Evolutionary conservation across 2,329 filamentous ascomycete species (phyloP), one percentile per base, ranked within the genome.

Genomic region (Chaetomium strumarium): DNA sequence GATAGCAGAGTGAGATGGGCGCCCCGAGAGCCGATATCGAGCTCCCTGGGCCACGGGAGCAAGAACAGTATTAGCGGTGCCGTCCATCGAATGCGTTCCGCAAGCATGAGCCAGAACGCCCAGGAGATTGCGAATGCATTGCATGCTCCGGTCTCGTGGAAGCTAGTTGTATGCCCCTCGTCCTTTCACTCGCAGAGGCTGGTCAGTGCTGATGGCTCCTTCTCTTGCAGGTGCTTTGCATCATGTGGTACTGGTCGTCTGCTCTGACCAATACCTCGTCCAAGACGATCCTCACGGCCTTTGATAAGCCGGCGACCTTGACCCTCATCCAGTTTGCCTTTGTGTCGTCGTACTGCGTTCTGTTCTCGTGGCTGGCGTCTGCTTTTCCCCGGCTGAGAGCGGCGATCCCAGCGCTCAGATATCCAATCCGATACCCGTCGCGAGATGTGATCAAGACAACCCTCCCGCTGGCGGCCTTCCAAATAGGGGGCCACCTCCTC

Each of bases 221-320:
- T 31, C 49, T 50, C 36, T 55, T 62, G 61, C 70, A 96, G 92
- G 71, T 80, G 46, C 83, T 96, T 45, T 97, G 92, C 71, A 73
- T 91, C 53, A 72, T 92, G 65, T 97, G 93, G 93, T 99, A 97
- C 75, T 80, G 88, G 68, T 95, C 91, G 20, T 97, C 92, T 40
- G 93, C 95, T 57, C 75, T 97, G 62, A 96, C 93, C 57, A 99
- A 97, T 68, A 96, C 93, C 2, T 97, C 93, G 20, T 96, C 93
- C 48, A 99, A 99, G 73, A 88, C 92, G 16, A 99, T 99, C 65
- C 77, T 97, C 56, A 96, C 90, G 61, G 88, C 89, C 40, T 89
- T 96, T 60, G 84, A 88, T 53, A 93, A 90, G 70, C 92, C 92
- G 1, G 87, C 93, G 31, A 96, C 92, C 17, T 79, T 97, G 63